Conservation (phyloP, 495 filamentous ascomycete species). For the Hypoxylon fragiforme region DNA sequence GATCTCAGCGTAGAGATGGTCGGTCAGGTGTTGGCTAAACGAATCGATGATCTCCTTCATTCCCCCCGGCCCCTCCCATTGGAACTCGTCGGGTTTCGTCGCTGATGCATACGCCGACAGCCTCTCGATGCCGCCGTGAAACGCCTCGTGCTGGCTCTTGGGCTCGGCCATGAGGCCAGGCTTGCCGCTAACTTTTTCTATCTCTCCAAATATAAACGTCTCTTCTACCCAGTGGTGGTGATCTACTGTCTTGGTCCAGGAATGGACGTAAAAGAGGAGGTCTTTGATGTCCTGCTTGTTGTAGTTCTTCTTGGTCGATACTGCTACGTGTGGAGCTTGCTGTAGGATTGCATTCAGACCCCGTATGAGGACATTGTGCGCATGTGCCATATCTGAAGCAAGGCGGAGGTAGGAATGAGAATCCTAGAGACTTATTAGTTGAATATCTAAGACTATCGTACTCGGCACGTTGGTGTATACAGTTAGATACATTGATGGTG, state of each 20-base stretch:
- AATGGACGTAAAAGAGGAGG: constrained; percentile 8
- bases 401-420: constrained; percentile 11
- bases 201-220: constrained; percentile 14
- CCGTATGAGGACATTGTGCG: constrained; percentile 37
- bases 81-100: constrained; percentile 8
- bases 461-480: background rate
- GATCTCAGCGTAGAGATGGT: constrained; percentile 23
- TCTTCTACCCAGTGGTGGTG: constrained; percentile 23
- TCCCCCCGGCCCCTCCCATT: constrained; percentile 6
- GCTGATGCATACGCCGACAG: constrained; percentile 4
- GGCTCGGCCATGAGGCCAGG: constrained; percentile 16
- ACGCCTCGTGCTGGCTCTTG: constrained; percentile 13
- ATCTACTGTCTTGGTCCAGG: constrained; percentile 16
- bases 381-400: constrained; percentile 33
- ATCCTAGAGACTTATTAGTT: constrained; percentile 2
- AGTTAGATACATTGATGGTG: constrained; percentile 4
- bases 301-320: constrained; percentile 6
- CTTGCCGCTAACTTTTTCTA: constrained; percentile 15
- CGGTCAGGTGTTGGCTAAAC: constrained; percentile 11
- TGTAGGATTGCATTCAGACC: constrained; percentile 35
- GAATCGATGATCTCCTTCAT: constrained; percentile 20
- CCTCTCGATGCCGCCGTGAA: constrained; percentile 14
- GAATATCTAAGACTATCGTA: background rate
- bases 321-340: constrained; percentile 24
- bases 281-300: constrained; percentile 7